Percentiles rank a stretch among this genome's conserved stretches.
These are phyloP conservation scores for Carex scoparia DNA, from an alignment of 176 grass and related monocot species.

Conservation along the genomic window DNA sequence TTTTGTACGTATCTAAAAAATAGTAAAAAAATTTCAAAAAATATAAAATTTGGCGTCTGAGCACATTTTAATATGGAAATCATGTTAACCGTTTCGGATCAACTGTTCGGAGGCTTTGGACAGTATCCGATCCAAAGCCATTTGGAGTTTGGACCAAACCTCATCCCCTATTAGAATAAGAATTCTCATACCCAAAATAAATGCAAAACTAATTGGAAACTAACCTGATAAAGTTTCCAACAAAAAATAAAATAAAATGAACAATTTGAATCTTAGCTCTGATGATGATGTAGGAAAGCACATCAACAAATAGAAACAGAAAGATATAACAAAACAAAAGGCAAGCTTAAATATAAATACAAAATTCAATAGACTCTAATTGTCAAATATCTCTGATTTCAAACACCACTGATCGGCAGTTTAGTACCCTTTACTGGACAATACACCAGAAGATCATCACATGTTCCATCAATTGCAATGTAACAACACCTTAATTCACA, in stretches of 20 bases:
- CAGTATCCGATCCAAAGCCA: too few species aligned
- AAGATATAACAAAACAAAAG: background rate
- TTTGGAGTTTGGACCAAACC: too few species aligned
- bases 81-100: too few species aligned
- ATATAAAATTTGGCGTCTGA: too few species aligned
- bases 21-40: too few species aligned
- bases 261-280: background rate
- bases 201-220: background rate
- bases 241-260: background rate
- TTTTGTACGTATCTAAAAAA: too few species aligned
- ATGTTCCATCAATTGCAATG: background rate
- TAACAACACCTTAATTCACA: background rate
- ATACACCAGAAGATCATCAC: background rate
- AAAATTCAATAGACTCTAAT: background rate
- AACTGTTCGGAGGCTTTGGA: too few species aligned
- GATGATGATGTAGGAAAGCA: background rate
- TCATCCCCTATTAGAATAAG: background rate
- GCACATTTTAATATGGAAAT: too few species aligned
- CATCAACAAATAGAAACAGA: background rate
- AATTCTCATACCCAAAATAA: background rate
- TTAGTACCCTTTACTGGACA: background rate
- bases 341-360: background rate
- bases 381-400: background rate
- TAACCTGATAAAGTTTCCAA: background rate
- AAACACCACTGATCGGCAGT: background rate